Evolutionary conservation across 2,329 filamentous ascomycete species (phyloP).

Genomic region (Dactylella cylindrospora): DNA sequence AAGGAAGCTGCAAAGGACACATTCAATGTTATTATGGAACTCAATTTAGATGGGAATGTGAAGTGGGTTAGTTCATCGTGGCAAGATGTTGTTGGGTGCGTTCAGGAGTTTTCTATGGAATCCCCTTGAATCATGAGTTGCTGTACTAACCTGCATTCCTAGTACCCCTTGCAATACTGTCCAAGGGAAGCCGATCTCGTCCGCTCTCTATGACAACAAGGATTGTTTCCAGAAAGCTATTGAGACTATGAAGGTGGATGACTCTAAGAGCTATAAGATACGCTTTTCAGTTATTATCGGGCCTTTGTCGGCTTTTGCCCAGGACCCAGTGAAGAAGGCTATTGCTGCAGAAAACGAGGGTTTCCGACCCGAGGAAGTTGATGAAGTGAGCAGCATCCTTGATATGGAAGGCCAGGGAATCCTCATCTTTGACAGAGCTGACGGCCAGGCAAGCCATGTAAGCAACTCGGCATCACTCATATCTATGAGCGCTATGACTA

Average conservation of each 20-base stretch:
- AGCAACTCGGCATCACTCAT: constrained; percentile 51
- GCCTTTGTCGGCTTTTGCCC: constrained; percentile 66
- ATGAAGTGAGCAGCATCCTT: constrained; percentile 60
- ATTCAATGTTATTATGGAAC: constrained; percentile 91
- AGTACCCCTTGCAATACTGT: constrained; percentile 71
- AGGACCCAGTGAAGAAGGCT: constrained; percentile 49
- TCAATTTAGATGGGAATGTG: constrained; percentile 84
- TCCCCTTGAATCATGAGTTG: constrained; percentile 28
- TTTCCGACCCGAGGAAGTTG: constrained; percentile 51
- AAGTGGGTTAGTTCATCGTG: constrained; percentile 97
- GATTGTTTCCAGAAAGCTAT: constrained; percentile 78
- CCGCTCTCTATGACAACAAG: constrained; percentile 78
- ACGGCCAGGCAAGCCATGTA: constrained; percentile 87
- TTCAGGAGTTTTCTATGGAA: constrained; percentile 25
- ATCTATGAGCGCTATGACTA: not conserved
- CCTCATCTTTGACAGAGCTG: constrained; percentile 90
- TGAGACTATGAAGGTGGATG: constrained; percentile 86
- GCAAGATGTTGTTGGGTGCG: constrained; percentile 75
- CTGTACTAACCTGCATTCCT: constrained; percentile 37
- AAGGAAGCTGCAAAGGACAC: constrained; percentile 95
- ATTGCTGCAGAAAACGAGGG: constrained; percentile 53
- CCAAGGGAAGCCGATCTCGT: constrained; percentile 73
- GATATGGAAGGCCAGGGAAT: constrained; percentile 95
- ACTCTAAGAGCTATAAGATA: constrained; percentile 87
- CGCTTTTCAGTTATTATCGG: constrained; percentile 74